phyloP scores from a whole-genome alignment of 768 basidiomycete species.

The Lactarius vividus region DNA sequence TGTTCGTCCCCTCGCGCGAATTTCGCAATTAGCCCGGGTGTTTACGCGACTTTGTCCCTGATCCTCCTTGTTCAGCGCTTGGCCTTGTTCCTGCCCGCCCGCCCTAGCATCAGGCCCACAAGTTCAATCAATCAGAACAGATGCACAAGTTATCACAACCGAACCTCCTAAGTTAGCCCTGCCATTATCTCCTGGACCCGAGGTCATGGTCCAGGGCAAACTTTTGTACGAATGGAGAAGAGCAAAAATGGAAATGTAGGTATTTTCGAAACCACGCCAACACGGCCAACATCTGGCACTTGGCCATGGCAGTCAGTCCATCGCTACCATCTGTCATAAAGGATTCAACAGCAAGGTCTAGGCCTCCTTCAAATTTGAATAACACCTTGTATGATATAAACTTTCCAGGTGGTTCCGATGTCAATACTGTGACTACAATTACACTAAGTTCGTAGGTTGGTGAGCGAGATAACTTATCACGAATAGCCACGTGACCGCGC shows the following conservation, averaged over 20 bases:
- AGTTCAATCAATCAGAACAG: neutral
- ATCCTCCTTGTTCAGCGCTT: slow-evolving; percentile 1
- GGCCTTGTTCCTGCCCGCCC: neutral
- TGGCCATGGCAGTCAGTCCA: too few species aligned
- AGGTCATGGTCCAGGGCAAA: too few species aligned
- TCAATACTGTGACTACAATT: too few species aligned
- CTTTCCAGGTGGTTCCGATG: neutral
- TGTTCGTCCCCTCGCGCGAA: slow-evolving; percentile 6
- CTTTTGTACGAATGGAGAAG: neutral
- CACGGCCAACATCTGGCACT: too few species aligned
- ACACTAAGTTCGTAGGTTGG: neutral
- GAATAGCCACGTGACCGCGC: neutral
- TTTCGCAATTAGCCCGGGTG: neutral
- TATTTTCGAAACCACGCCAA: too few species aligned
- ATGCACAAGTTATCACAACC: neutral
- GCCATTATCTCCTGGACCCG: too few species aligned
- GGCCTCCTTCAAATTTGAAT: neutral
- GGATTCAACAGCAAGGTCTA: neutral
- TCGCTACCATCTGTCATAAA: too few species aligned
- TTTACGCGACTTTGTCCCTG: neutral
- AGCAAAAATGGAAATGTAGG: neutral
- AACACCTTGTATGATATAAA: neutral
- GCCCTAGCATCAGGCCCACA: neutral
- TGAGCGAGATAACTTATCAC: neutral
- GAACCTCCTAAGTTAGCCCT: neutral